A percentile compares a stretch with the other conserved stretches of the same genome.
These are phyloP conservation scores for Nothomitra cinnamomea DNA, from an alignment of 2,329 filamentous ascomycete genomes.

Conservation along the genomic window DNA sequence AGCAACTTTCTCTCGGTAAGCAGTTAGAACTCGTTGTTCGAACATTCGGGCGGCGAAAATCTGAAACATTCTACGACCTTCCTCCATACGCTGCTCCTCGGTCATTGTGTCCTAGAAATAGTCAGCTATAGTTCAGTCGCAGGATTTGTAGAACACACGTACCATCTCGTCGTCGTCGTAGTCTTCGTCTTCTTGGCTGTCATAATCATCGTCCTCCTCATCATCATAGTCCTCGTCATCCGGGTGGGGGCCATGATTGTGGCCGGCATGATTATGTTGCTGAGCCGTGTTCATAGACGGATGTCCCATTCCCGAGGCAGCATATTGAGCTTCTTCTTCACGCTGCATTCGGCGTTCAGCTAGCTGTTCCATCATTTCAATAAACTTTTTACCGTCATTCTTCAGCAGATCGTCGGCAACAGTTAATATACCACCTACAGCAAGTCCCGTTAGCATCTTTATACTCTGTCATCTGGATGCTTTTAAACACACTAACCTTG, in stretches of 20 bases:
- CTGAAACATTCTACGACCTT: conserved; percentile 96
- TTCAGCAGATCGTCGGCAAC: conserved; percentile 96
- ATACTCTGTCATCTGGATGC: neutral
- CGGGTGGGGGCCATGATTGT: conserved; percentile 55
- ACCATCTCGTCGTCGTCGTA: conserved; percentile 51
- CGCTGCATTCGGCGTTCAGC: conserved; percentile 94
- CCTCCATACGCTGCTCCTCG: conserved; percentile 97
- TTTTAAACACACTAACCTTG: conserved; percentile 38
- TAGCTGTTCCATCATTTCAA: conserved; percentile 99
- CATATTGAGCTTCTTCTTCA: conserved; percentile 71
- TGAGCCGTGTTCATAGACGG: conserved; percentile 41
- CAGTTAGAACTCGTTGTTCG: conserved; percentile 86
- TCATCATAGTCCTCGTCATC: conserved; percentile 67
- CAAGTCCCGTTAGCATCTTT: conserved; percentile 16
- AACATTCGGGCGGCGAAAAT: conserved; percentile 99
- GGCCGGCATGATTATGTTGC: conserved; percentile 28
- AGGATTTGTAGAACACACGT: conserved; percentile 15
- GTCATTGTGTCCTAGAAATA: conserved; percentile 73
- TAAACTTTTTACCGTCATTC: conserved; percentile 98
- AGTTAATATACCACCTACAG: conserved; percentile 84
- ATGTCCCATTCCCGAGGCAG: conserved; percentile 41
- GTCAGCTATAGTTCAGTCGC: conserved; percentile 18
- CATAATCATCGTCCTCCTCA: conserved; percentile 53
- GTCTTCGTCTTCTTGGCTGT: conserved; percentile 45
- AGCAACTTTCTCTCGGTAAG: conserved; percentile 96